These are phyloP conservation scores for Plasmodium fragile DNA, from an alignment of 169 alveolate genomes.

Conservation along the genomic window DNA sequence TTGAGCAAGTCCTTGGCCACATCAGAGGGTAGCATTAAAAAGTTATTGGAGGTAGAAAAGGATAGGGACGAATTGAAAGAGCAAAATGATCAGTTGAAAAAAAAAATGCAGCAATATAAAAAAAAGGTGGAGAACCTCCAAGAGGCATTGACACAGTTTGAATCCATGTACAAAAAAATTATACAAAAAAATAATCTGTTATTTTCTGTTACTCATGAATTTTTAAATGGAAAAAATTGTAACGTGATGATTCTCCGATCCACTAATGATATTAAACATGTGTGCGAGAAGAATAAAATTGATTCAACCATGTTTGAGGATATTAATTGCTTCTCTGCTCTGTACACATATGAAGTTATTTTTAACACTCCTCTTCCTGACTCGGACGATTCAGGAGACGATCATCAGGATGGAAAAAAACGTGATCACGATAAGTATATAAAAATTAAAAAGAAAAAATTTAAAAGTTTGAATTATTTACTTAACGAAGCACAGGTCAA, in stretches of 20 bases:
- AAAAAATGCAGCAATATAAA: not conserved
- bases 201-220: constrained; percentile 62
- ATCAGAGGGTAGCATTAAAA: constrained; percentile 35
- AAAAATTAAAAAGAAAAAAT: constrained; percentile 41
- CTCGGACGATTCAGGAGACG: not conserved
- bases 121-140: not conserved
- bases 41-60: constrained; percentile 2
- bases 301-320: not conserved
- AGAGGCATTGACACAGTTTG: constrained; percentile 8
- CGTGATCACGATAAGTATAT: constrained; percentile 6
- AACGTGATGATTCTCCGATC: constrained; percentile 10
- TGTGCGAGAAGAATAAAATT: constrained; percentile 14
- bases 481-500: constrained; percentile 57
- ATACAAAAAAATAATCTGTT: constrained; percentile 33
- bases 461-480: constrained; percentile 19
- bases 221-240: constrained; percentile 34
- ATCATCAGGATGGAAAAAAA: not conserved
- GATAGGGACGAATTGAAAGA: constrained; percentile 1
- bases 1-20: constrained; percentile 9
- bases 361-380: not conserved
- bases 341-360: constrained; percentile 40
- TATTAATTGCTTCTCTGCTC: not conserved
- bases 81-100: not conserved
- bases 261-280: constrained; percentile 3
- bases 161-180: constrained; percentile 21